Evolutionary conservation across 1,284 basidiomycete species (phyloP).

Genomic region (Porodaedalea pini): DNA sequence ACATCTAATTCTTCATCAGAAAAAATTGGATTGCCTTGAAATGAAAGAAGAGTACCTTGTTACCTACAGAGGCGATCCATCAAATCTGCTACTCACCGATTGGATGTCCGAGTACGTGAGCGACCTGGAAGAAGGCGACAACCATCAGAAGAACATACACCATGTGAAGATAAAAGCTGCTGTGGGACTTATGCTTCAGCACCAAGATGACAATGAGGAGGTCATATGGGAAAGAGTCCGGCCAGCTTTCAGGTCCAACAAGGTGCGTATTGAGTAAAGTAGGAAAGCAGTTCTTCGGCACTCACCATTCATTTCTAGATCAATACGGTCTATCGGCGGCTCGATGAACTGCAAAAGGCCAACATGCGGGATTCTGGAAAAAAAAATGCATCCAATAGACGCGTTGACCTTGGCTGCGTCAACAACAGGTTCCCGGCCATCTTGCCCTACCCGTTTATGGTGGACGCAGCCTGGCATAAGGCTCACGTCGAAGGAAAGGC

Average conservation of each 20-base stretch:
- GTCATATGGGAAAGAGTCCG: not conserved
- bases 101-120: constrained; percentile 10
- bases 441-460: constrained; percentile 7
- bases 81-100: not conserved
- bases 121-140: not conserved
- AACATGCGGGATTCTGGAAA: not conserved
- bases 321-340: constrained; percentile 1
- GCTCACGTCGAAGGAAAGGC: not conserved
- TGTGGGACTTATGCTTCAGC: not conserved
- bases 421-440: not conserved
- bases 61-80: not conserved
- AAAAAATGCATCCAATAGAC: not conserved
- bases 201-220: not conserved
- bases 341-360: not conserved
- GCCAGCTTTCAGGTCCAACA: constrained; percentile 1
- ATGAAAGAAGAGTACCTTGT: not conserved
- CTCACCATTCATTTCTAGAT: not conserved
- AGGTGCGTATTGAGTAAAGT: not conserved
- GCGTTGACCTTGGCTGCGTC: not conserved
- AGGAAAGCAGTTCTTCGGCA: not conserved
- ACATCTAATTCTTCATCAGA: too few species aligned
- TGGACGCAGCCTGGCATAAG: not conserved
- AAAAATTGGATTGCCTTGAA: not conserved
- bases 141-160: not conserved
- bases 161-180: not conserved